phyloP scores from a whole-genome alignment of 495 filamentous ascomycete species.

The Clohesyomyces aquaticus region DNA sequence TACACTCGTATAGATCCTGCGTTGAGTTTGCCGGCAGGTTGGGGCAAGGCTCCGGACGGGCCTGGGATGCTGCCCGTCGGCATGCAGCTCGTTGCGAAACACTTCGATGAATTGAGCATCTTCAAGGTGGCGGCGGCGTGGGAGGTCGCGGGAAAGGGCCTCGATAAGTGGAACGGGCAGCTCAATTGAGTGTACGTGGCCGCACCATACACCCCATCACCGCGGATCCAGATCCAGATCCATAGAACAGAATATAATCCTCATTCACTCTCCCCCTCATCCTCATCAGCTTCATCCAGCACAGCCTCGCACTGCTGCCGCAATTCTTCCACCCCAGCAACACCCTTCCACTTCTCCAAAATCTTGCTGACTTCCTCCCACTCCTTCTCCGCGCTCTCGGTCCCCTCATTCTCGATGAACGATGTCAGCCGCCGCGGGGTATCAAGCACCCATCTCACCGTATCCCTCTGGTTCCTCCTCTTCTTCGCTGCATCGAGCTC shows the following conservation, averaged over 20 bases:
- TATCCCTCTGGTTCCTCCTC: conserved; percentile 62
- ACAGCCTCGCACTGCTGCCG: conserved; percentile 35
- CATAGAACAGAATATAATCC: neutral
- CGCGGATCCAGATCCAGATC: neutral
- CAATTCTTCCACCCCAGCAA: conserved; percentile 44
- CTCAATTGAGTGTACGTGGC: conserved; percentile 13
- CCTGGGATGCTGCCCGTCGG: conserved; percentile 23
- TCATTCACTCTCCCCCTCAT: conserved; percentile 12
- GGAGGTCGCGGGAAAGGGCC: conserved; percentile 21
- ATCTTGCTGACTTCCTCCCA: conserved; percentile 42
- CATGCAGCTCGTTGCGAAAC: conserved; percentile 30
- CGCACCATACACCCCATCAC: too few species aligned
- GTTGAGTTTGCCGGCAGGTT: conserved; percentile 26
- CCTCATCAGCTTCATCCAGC: conserved; percentile 27
- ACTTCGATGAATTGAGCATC: conserved; percentile 29
- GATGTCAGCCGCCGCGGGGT: conserved; percentile 57
- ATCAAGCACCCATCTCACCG: conserved; percentile 73
- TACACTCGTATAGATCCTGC: conserved; percentile 24
- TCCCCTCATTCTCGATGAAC: conserved; percentile 56
- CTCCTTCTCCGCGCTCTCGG: conserved; percentile 66
- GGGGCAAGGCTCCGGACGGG: conserved; percentile 20
- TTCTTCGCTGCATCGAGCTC: neutral
- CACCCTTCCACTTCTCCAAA: conserved; percentile 46
- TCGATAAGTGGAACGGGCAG: conserved; percentile 29
- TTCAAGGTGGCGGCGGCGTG: conserved; percentile 28